Evolutionary conservation across 352 stramenopile genomes (phyloP).

Genomic region (Phytophthora pini): DNA sequence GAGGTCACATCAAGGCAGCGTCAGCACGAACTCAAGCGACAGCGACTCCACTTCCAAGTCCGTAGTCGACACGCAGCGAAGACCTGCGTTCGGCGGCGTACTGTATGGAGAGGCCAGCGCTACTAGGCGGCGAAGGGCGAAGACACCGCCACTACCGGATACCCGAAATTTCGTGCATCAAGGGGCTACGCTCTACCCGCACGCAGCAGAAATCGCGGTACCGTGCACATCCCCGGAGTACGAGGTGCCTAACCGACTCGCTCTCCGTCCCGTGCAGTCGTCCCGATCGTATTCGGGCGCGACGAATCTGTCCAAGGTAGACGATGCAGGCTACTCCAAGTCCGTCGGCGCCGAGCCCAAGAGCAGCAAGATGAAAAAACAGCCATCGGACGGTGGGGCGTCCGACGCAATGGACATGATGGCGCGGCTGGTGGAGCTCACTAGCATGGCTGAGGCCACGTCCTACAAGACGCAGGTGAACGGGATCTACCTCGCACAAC

Average conservation of each 20-base stretch:
- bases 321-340: constrained; percentile 16
- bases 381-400: constrained; percentile 3
- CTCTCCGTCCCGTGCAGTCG: constrained; percentile 1
- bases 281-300: constrained; percentile 24
- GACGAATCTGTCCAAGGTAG: constrained; percentile 8
- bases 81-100: constrained; percentile 8
- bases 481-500: constrained; percentile 38
- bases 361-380: constrained; percentile 15
- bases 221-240: constrained; percentile 29
- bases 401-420: constrained; percentile 26
- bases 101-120: constrained; percentile 14
- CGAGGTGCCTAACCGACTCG: constrained; percentile 21
- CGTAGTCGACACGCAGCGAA: not conserved
- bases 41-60: constrained; percentile 12
- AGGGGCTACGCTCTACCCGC: constrained; percentile 5
- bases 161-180: constrained; percentile 22
- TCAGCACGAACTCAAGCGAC: constrained; percentile 23
- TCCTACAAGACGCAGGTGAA: constrained; percentile 40
- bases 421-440: constrained; percentile 33
- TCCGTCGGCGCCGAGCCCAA: constrained; percentile 20
- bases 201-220: constrained; percentile 17
- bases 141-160: constrained; percentile 7
- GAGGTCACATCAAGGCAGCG: constrained; percentile 23
- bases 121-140: constrained; percentile 4
- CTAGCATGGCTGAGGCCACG: constrained; percentile 39